Evolutionary conservation across 1,284 basidiomycete species (phyloP).

Genomic region (Tremellales sp.): DNA sequence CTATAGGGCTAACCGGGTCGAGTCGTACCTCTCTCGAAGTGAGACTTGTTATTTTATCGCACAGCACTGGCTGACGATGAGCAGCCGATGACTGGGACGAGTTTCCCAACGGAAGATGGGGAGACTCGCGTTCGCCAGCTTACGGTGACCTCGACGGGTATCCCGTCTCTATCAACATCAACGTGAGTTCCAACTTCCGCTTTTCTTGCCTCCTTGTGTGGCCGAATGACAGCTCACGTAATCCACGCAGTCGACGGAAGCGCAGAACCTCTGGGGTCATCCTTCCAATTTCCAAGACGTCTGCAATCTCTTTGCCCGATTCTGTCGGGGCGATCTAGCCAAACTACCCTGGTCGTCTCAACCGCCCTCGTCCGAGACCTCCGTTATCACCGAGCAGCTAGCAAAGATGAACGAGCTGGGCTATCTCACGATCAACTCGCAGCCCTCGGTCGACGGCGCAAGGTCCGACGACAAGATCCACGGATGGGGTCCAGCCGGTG

Average conservation of each 20-base stretch:
- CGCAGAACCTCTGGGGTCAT: constrained; percentile 79
- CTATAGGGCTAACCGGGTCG: constrained; percentile 76
- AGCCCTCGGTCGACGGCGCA: constrained; percentile 93
- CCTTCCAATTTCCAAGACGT: constrained; percentile 62
- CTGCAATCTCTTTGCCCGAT: constrained; percentile 68
- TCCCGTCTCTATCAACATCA: constrained; percentile 77
- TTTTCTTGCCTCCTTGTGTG: constrained; percentile 2
- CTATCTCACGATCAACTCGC: constrained; percentile 96
- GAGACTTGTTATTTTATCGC: constrained; percentile 14
- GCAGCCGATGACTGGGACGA: constrained; percentile 91
- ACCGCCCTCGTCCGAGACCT: constrained; percentile 76
- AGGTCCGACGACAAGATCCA: constrained; percentile 78
- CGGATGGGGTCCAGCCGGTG: constrained; percentile 87
- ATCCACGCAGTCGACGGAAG: constrained; percentile 54
- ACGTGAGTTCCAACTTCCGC: constrained; percentile 53
- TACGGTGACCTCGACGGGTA: constrained; percentile 97
- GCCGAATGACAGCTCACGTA: constrained; percentile 1
- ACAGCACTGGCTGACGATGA: not conserved
- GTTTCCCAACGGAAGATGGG: constrained; percentile 98
- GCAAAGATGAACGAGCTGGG: constrained; percentile 82
- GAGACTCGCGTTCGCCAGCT: constrained; percentile 92
- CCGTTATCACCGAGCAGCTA: constrained; percentile 73
- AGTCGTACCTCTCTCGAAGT: constrained; percentile 83
- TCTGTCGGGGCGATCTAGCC: constrained; percentile 66
- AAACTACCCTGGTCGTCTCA: constrained; percentile 97